Percentiles rank a stretch among this genome's conserved stretches.
Evolutionary conservation across 148 eudicot genomes (phyloP).

Genomic region (Vaccinium corymbosum): DNA sequence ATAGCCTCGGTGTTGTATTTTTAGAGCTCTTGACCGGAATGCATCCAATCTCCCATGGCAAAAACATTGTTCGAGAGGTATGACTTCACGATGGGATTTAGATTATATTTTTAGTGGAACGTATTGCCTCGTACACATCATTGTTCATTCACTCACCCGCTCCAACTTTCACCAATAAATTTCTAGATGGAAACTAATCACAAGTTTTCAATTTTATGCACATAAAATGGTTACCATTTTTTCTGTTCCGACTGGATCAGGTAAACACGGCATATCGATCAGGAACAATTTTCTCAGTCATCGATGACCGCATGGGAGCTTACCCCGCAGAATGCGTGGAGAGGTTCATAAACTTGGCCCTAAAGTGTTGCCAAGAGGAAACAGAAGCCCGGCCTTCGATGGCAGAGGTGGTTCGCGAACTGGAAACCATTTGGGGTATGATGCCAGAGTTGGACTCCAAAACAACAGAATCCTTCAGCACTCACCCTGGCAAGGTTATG

Average conservation of each 20-base stretch:
- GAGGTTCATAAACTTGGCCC: conserved; percentile 42
- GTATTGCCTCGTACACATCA: neutral
- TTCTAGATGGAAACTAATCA: neutral
- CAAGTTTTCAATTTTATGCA: neutral
- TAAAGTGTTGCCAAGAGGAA: conserved; percentile 52
- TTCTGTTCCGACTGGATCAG: conserved; percentile 27
- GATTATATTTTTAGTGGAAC: neutral
- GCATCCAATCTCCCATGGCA: conserved; percentile 71
- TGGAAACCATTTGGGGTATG: conserved; percentile 41
- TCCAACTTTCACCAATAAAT: neutral
- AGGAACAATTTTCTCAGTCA: conserved; percentile 49
- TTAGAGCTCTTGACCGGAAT: conserved; percentile 75
- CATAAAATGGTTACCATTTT: neutral
- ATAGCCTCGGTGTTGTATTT: conserved; percentile 81
- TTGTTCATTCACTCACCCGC: neutral
- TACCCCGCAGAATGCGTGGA: conserved; percentile 58
- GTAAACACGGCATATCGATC: conserved; percentile 47
- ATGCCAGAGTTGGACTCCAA: conserved; percentile 43
- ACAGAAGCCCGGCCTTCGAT: conserved; percentile 46
- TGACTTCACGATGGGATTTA: neutral
- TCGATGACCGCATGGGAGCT: conserved; percentile 62
- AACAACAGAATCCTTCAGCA: conserved; percentile 15
- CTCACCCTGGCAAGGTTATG: conserved; percentile 17
- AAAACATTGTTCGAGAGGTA: conserved; percentile 89
- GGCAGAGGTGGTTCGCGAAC: conserved; percentile 55